Evolutionary conservation across 2,329 filamentous ascomycete genomes (phyloP), one percentile per base, ranked within the genome.

Genomic region (Sarocladium strictum): DNA sequence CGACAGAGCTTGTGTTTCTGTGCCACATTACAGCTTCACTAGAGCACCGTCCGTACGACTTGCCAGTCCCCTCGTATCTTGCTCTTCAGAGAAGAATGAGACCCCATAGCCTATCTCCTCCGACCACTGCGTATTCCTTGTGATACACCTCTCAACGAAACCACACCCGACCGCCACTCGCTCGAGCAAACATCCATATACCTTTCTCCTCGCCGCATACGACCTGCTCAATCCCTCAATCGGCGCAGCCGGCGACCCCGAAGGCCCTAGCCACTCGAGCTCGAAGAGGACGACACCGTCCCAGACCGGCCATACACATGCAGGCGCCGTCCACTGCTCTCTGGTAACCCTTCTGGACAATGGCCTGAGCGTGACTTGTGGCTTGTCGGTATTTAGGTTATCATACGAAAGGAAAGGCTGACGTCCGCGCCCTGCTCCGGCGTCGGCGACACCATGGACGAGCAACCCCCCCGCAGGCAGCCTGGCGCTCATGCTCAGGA

Each of bases 311-410:
- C 27, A 5, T 51, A 33, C 47, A 32, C 29, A 51, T 51, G 47
- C 47, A 51, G 47, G 24, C 43, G 21, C 24, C 43, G 26, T 26
- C 47, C 47, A 35, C 27, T 51, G n/a, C 29, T 51, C 35, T 29
- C 47, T 35, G 47, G 21, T n/a, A 17, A 19, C 15, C 27, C 26
- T 19, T 51, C 14, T 51, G 47, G n/a, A 35, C 47, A 51, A 51
- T 51, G 47, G 47, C 26, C 29, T 51, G 27, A 51, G 26, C 12
- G 47, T 51, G 47, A n/a, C 27, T 21, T 17, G 17, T 23, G 17
- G 47, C 47, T 51, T 51, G 27, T 51, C 29, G 47, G 47, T 32
- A 51, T 51, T 33, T 19, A 51, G 47, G 47, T 33, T 51, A 51
- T 51, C 47, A 51, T 51, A 43, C 17, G 21, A 5, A 33, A 33